Conservation (phyloP, 2,329 filamentous ascomycete genomes). For the Didymella segeticola region DNA sequence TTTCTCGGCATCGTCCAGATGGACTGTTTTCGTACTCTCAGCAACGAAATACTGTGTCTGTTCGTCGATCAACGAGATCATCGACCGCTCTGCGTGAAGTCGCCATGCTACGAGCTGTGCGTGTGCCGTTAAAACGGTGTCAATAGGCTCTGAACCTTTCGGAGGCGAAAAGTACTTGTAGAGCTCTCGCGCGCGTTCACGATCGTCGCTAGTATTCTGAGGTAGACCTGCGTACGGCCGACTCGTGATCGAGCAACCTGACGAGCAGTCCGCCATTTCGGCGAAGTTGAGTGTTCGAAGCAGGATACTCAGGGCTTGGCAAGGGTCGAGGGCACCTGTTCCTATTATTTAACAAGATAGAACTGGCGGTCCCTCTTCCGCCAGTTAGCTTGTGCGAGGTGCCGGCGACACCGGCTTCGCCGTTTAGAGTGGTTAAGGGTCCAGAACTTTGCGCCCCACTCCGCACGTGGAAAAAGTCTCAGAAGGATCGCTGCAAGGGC, state of each 20-base stretch:
- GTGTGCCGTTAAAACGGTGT: constrained; percentile 45
- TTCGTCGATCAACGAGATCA: constrained; percentile 57
- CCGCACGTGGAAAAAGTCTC: background rate
- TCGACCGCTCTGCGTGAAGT: constrained; percentile 43
- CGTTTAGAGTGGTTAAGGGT: background rate
- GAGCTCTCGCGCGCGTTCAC: constrained; percentile 31
- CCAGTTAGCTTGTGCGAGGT: constrained; percentile 2
- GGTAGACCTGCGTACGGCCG: constrained; percentile 2
- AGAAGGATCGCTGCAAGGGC: background rate
- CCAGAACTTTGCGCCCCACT: background rate
- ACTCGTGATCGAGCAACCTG: background rate
- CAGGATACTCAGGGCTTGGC: background rate
- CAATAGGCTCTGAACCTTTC: constrained; percentile 20
- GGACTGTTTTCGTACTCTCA: constrained; percentile 56
- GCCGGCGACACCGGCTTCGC: background rate
- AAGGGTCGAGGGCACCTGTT: background rate
- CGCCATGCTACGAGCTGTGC: constrained; percentile 48
- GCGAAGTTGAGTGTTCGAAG: background rate
- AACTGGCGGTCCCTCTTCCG: background rate
- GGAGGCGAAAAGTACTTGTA: constrained; percentile 38
- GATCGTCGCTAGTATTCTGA: constrained; percentile 13
- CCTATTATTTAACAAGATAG: background rate
- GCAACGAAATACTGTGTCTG: constrained; percentile 58
- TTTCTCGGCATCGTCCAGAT: constrained; percentile 44
- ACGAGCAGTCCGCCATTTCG: constrained; percentile 3